Evolutionary conservation across 768 basidiomycete species (phyloP).

Genomic region (Auriscalpium vulgare): DNA sequence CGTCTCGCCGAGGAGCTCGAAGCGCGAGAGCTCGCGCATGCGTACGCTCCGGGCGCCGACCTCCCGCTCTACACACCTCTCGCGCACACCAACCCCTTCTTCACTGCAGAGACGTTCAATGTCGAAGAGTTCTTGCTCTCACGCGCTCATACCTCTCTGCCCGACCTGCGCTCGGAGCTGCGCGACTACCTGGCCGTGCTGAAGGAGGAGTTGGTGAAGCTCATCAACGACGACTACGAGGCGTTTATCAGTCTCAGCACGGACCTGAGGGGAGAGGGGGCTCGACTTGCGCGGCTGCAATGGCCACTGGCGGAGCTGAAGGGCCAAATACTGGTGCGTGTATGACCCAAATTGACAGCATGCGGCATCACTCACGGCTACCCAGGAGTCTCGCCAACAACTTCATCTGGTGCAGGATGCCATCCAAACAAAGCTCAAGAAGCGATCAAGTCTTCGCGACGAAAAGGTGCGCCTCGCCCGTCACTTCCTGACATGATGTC

Average conservation of each 20-base stretch:
- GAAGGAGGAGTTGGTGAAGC: slow-evolving; percentile 88
- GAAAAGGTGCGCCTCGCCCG: slow-evolving; percentile 55
- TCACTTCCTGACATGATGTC: background rate
- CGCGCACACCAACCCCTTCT: slow-evolving; percentile 69
- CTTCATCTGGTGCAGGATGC: slow-evolving; percentile 61
- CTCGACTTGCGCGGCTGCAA: slow-evolving; percentile 58
- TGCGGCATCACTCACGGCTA: background rate
- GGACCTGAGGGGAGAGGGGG: slow-evolving; percentile 80
- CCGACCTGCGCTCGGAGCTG: slow-evolving; percentile 82
- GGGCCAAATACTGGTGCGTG: slow-evolving; percentile 57
- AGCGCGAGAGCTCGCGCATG: slow-evolving; percentile 34
- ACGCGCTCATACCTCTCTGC: slow-evolving; percentile 74
- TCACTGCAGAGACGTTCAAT: slow-evolving; percentile 62
- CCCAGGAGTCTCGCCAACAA: slow-evolving; percentile 52
- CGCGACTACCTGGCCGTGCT: slow-evolving; percentile 75
- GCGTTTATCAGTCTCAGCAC: slow-evolving; percentile 96
- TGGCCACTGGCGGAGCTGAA: slow-evolving; percentile 59
- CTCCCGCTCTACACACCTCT: slow-evolving; percentile 65
- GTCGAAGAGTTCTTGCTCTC: slow-evolving; percentile 86
- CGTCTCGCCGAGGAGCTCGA: slow-evolving; percentile 68
- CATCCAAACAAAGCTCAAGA: slow-evolving; percentile 70
- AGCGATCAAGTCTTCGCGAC: slow-evolving; percentile 70
- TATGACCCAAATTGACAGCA: slow-evolving; percentile 10
- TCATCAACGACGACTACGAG: slow-evolving; percentile 98
- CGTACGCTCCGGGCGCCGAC: slow-evolving; percentile 27